Evolutionary conservation across 2,329 filamentous ascomycete genomes (phyloP).

Genomic region (Diaporthe vexans): DNA sequence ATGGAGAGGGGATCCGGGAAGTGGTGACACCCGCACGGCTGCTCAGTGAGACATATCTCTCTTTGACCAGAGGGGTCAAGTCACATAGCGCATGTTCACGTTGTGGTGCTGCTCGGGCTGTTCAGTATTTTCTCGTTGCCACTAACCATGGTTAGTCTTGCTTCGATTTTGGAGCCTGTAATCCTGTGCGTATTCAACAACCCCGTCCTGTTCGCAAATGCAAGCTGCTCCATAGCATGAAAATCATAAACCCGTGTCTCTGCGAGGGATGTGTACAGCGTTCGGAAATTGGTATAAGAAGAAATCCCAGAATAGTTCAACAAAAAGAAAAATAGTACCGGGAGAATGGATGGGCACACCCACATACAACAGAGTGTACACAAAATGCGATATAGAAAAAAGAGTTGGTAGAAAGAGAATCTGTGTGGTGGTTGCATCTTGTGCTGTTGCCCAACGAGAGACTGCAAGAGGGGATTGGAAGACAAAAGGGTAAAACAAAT

Average conservation of each 20-base stretch:
- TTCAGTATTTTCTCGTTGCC: slow-evolving; percentile 27
- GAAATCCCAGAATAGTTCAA: background rate
- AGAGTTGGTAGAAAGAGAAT: slow-evolving; percentile 19
- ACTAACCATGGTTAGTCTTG: slow-evolving; percentile 9
- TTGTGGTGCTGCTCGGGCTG: background rate
- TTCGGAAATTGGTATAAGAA: slow-evolving; percentile 16
- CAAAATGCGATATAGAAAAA: slow-evolving; percentile 32
- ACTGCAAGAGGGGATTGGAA: slow-evolving; percentile 10
- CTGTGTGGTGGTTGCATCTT: slow-evolving; percentile 30
- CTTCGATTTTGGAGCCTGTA: background rate
- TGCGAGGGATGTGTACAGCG: slow-evolving; percentile 21
- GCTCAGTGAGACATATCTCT: background rate
- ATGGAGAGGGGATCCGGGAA: background rate
- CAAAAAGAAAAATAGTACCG: background rate
- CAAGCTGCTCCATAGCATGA: slow-evolving; percentile 33
- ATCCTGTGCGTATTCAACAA: slow-evolving; percentile 3
- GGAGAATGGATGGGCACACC: slow-evolving; percentile 13
- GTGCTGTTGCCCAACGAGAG: slow-evolving; percentile 30
- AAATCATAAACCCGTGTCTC: slow-evolving; percentile 38
- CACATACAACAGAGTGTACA: slow-evolving; percentile 38
- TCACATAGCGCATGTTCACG: background rate
- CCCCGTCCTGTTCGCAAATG: slow-evolving; percentile 16
- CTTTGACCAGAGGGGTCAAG: background rate
- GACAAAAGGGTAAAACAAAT: slow-evolving; percentile 36
- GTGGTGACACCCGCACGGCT: background rate